These are phyloP conservation scores for Eremochloa ophiuroides DNA, from an alignment of 176 grass and related monocot species.

Conservation along the genomic window DNA sequence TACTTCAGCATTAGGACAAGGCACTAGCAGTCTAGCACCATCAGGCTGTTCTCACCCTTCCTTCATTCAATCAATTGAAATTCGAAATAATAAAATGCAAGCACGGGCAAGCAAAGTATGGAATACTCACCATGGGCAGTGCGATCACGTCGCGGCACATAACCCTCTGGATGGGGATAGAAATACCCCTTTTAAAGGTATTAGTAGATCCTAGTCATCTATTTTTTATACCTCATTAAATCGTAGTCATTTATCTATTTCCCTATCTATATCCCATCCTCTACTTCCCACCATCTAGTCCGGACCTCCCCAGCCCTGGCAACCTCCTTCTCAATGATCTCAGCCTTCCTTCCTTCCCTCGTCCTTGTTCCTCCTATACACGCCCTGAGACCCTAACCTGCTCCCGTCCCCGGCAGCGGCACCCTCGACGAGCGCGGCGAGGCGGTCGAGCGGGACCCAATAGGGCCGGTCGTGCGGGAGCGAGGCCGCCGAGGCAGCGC, in stretches of 20 bases:
- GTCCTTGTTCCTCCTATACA: neutral
- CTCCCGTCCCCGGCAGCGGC: neutral
- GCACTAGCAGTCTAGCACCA: too few relatives aligned
- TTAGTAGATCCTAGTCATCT: too few relatives aligned
- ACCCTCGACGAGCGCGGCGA: conserved; percentile 41
- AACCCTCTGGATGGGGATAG: conserved; percentile 67
- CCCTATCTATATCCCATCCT: too few relatives aligned
- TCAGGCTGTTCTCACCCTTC: too few relatives aligned
- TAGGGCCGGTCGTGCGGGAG: conserved; percentile 34
- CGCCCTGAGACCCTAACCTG: conserved; percentile 9
- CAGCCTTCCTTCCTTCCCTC: conserved; percentile 20
- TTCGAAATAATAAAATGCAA: too few relatives aligned
- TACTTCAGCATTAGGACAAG: neutral
- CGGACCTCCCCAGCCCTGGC: conserved; percentile 28
- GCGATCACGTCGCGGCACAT: conserved; percentile 46
- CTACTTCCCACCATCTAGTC: conserved; percentile 85
- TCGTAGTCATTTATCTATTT: too few relatives aligned
- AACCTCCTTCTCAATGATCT: conserved; percentile 53
- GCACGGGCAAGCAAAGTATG: neutral
- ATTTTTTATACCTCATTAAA: too few relatives aligned
- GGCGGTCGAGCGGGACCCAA: conserved; percentile 17
- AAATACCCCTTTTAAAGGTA: too few relatives aligned
- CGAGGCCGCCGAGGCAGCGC: conserved; percentile 43
- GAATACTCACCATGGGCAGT: neutral
- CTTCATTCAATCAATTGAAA: neutral